Conservation (phyloP, 805 yeast species). For the Ogataea pilisensis region DNA sequence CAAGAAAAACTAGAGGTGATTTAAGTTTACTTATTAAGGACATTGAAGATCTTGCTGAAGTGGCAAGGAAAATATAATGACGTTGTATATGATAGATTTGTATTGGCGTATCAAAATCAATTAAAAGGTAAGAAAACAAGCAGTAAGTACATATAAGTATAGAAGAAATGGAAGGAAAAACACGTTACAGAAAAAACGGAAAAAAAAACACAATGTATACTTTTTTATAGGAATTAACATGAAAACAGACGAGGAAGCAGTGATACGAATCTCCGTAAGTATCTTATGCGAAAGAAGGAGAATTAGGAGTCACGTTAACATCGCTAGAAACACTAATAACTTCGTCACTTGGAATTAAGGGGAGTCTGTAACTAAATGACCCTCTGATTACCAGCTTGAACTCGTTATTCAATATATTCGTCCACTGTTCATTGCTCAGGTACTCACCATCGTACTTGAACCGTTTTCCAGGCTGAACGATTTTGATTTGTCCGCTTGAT, state of each 20-base stretch:
- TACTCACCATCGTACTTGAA: constrained; percentile 23
- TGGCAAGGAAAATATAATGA: no score
- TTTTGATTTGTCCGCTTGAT: constrained; percentile 30
- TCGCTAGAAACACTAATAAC: constrained; percentile 29
- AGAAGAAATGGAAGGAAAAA: neutral
- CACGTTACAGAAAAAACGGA: neutral
- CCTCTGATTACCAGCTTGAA: constrained; percentile 31
- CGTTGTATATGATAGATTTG: no score
- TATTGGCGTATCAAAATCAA: no score
- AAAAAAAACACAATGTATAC: no score
- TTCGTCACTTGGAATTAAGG: constrained; percentile 23
- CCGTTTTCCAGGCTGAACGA: constrained; percentile 26
- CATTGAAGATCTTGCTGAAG: constrained; percentile 29
- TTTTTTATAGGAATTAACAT: no score
- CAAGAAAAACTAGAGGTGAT: constrained; percentile 39
- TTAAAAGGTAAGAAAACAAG: neutral
- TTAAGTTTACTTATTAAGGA: constrained; percentile 33
- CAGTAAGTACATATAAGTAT: neutral
- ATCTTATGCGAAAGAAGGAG: neutral
- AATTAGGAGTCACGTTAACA: constrained; percentile 16
- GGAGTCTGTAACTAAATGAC: constrained; percentile 29
- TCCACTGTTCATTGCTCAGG: constrained; percentile 28
- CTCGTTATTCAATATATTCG: constrained; percentile 22
- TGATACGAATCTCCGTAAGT: neutral
- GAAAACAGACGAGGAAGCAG: no score